phyloP scores from a whole-genome alignment of 768 basidiomycete species.

The Kwoniella newhampshirensis region DNA sequence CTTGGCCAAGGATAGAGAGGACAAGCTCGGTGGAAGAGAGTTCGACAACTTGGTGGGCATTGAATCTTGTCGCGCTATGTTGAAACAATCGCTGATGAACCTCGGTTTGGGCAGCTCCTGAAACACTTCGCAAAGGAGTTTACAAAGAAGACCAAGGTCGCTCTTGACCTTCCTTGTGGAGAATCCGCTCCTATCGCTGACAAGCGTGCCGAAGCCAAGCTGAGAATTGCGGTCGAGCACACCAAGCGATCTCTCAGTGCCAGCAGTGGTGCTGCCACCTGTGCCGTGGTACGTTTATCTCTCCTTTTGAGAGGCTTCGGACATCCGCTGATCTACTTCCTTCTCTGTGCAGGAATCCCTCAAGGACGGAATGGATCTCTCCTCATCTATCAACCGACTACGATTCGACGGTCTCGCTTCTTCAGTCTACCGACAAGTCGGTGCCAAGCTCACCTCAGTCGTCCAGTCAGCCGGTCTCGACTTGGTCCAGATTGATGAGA shows the following conservation, averaged over 20 bases:
- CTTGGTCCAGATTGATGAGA: constrained; percentile 55
- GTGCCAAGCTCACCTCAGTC: constrained; percentile 50
- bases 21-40: constrained; percentile 53
- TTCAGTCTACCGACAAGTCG: constrained; percentile 52
- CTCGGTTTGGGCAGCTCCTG: constrained; percentile 63
- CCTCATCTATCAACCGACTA: constrained; percentile 61
- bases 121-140: constrained; percentile 94
- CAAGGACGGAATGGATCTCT: constrained; percentile 90
- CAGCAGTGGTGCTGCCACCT: constrained; percentile 79
- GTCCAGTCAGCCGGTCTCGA: constrained; percentile 52
- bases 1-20: constrained; percentile 50
- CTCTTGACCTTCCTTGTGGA: constrained; percentile 62
- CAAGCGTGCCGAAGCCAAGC: constrained; percentile 86
- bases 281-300: constrained; percentile 68
- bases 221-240: constrained; percentile 86
- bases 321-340: not conserved
- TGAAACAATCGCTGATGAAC: not conserved
- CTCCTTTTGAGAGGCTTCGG: not conserved
- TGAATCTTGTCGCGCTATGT: not conserved
- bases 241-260: constrained; percentile 92
- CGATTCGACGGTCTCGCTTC: constrained; percentile 56
- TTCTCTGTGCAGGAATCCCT: constrained; percentile 59
- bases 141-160: constrained; percentile 86
- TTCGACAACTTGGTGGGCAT: constrained; percentile 54
- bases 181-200: constrained; percentile 64